Base-by-base conservation (phyloP, 73 alveolate species). In the Paramecium caudatum region DNA sequence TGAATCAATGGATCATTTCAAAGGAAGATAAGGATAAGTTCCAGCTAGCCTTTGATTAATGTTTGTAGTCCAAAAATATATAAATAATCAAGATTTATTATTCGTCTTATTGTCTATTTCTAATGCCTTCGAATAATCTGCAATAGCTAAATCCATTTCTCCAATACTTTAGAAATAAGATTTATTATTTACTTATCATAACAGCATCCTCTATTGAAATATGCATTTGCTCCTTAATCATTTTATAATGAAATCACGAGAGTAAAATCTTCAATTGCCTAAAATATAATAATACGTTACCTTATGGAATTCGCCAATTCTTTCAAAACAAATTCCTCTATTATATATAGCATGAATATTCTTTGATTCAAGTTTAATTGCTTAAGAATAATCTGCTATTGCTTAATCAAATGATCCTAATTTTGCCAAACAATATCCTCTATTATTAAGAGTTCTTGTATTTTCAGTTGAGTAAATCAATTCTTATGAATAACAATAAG, bases 121-220 rank as follows among this genome's bases (percentile, higher is more conserved):
- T 8, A 98, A 95, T 2, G 99, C 99, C 91, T 69, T 93, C 8
- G 99, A 92, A 92, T 98, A 98, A 88, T 98, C 99, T 19, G 82
- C 85, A 17, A 94, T 96, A 3, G 99, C 99, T 7, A 92, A 90
- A 46, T 97, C 99, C 91, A 96, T 94, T 83, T 97, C 98, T 16
- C 99, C 99, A 47, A 97, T 91, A 34, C 91, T 61, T 34, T 3
- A 19, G 27, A 46, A 8, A 19, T 34, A 8, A 68, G 21, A 30
- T 34, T 81, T 27, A 91, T 91, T 39, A 63, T 49, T 3, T 87
- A 74, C 91, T 65, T 97, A 90, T 98, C 99, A 90, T 95, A 98
- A 46, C 99, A 98, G 78, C 99, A 98, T 10, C 99, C 99, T 68
- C 99, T 91, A 91, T 98, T 98, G 91, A 98, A 97, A 91, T 95